Conservation (phyloP, 2,329 filamentous ascomycete species). For the Zelopaecilomyces penicillatus region DNA sequence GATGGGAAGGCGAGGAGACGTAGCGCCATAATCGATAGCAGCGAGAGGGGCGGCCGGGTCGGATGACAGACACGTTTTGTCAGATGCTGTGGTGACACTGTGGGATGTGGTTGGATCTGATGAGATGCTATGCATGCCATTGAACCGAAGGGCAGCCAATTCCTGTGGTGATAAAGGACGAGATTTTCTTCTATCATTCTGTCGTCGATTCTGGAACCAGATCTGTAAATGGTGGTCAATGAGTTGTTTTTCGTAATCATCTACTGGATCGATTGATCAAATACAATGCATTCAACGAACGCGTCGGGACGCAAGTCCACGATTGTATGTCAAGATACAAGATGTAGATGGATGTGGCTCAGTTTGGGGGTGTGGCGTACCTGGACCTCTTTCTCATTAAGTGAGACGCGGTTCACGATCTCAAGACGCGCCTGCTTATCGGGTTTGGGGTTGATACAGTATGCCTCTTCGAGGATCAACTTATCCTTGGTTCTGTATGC, state of each 20-base stretch:
- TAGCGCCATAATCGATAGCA: conserved; percentile 15
- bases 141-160: conserved; percentile 52
- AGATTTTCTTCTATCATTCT: conserved; percentile 85
- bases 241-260: background rate
- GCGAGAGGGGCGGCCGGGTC: conserved; percentile 18
- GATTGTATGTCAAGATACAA: conserved; percentile 4
- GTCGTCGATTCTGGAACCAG: conserved; percentile 94
- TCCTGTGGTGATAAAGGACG: conserved; percentile 74
- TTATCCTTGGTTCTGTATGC: conserved; percentile 71
- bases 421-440: conserved; percentile 80
- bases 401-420: conserved; percentile 75
- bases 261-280: too few relatives aligned
- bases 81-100: conserved; percentile 18
- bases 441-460: conserved; percentile 77
- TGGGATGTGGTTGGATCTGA: conserved; percentile 32
- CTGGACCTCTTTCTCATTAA: conserved; percentile 95
- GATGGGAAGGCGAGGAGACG: conserved; percentile 16
- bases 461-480: conserved; percentile 77
- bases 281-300: too few relatives aligned
- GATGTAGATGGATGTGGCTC: conserved; percentile 2
- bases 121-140: conserved; percentile 44
- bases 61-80: conserved; percentile 18
- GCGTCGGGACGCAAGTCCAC: conserved; percentile 4
- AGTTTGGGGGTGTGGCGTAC: conserved; percentile 42
- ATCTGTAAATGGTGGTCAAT: conserved; percentile 51